These are phyloP conservation scores for Phylloporus sp. DNA, from an alignment of 768 basidiomycete genomes.

Conservation along the genomic window DNA sequence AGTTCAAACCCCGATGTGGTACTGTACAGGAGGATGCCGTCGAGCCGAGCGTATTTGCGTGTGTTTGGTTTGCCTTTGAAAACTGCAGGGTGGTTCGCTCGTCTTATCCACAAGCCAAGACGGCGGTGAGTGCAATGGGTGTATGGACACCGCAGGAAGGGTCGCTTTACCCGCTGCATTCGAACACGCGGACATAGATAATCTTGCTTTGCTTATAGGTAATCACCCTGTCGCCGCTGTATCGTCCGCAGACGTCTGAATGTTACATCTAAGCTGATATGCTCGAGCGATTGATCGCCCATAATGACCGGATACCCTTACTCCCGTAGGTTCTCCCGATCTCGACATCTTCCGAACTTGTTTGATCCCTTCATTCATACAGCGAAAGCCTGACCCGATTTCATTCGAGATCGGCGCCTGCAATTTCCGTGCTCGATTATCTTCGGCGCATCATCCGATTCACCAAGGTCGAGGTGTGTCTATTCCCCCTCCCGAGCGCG, in stretches of 20 bases:
- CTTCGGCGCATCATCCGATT: slow-evolving; percentile 89
- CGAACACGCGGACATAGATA: slow-evolving; percentile 78
- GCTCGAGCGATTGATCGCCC: slow-evolving; percentile 88
- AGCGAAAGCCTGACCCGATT: slow-evolving; percentile 93
- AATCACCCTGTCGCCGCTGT: slow-evolving; percentile 26
- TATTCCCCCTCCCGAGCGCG: background rate
- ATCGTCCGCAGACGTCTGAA: slow-evolving; percentile 13
- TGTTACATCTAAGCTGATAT: slow-evolving; percentile 69
- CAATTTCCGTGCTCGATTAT: slow-evolving; percentile 88
- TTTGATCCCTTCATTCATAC: slow-evolving; percentile 21
- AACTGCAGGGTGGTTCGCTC: background rate
- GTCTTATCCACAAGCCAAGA: slow-evolving; percentile 23
- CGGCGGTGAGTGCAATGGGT: slow-evolving; percentile 64
- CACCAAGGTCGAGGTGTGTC: slow-evolving; percentile 88
- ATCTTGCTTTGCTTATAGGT: slow-evolving; percentile 88
- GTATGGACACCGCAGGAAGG: slow-evolving; percentile 67
- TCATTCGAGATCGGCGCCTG: slow-evolving; percentile 88
- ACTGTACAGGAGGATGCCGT: slow-evolving; percentile 49
- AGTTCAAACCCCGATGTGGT: slow-evolving; percentile 49
- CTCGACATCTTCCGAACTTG: slow-evolving; percentile 8
- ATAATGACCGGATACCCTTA: slow-evolving; percentile 95
- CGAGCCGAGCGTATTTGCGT: slow-evolving; percentile 31
- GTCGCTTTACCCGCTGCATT: slow-evolving; percentile 80
- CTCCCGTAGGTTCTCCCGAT: slow-evolving; percentile 55
- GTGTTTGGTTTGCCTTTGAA: slow-evolving; percentile 29